phyloP scores from a whole-genome alignment of 345 rosid species.

The Salix brachista region DNA sequence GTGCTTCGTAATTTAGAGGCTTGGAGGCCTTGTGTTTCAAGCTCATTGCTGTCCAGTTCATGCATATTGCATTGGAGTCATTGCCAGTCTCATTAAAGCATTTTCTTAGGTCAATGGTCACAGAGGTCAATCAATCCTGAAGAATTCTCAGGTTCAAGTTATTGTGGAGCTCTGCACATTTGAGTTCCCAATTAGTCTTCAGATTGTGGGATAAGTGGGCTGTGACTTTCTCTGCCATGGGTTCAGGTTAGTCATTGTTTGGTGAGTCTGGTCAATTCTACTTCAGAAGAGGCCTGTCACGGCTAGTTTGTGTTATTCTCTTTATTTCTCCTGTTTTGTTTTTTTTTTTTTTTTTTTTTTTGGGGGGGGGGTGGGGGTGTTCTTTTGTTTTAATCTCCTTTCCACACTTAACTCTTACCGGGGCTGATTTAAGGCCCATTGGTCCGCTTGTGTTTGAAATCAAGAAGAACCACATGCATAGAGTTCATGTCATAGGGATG shows the following conservation, averaged over 20 bases:
- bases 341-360: background rate
- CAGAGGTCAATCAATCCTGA: background rate
- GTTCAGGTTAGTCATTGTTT: slow-evolving; percentile 3
- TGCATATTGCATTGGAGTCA: slow-evolving; percentile 19
- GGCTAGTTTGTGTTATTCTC: background rate
- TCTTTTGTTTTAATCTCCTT: background rate
- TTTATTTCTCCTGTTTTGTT: background rate
- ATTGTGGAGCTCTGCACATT: background rate
- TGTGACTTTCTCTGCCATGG: background rate
- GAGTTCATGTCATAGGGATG: background rate
- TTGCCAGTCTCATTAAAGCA: slow-evolving; percentile 17
- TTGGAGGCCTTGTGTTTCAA: background rate
- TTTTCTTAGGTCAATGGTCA: slow-evolving; percentile 21
- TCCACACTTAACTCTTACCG: background rate
- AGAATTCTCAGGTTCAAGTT: slow-evolving; percentile 2
- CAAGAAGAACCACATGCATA: background rate
- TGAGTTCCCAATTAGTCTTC: background rate
- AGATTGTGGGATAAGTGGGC: background rate
- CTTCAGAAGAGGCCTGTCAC: slow-evolving; percentile 9
- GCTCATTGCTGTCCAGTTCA: slow-evolving; percentile 18
- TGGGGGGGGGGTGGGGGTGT: background rate
- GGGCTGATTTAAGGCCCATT: background rate
- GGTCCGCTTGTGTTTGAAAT: background rate
- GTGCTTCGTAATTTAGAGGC: slow-evolving; percentile 29
- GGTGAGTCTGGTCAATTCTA: slow-evolving; percentile 13